phyloP scores from a whole-genome alignment of 164 flowering plant genomes.

The Protea cynaroides region DNA sequence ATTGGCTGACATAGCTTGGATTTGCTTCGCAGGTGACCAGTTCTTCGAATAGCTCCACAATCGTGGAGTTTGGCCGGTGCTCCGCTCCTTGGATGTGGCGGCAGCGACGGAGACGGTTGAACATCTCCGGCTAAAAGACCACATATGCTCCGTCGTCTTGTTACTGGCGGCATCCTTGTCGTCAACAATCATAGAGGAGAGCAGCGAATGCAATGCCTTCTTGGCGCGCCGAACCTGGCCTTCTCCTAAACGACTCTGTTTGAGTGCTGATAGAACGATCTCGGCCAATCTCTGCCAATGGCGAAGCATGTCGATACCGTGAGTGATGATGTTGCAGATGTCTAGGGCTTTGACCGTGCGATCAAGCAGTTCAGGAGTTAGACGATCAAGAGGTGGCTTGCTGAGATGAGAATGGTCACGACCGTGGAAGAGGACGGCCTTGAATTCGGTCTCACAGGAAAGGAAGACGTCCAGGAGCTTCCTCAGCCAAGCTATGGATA shows the following conservation, averaged over 20 bases:
- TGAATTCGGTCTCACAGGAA: conserved; percentile 79
- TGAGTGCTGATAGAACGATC: conserved; percentile 45
- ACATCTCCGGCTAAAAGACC: conserved; percentile 64
- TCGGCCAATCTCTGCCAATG: conserved; percentile 51
- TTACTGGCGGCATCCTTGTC: conserved; percentile 30
- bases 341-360: conserved; percentile 62
- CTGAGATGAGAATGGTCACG: too few relatives aligned
- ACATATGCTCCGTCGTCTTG: conserved; percentile 42
- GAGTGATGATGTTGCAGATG: conserved; percentile 50
- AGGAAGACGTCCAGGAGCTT: conserved; percentile 62
- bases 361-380: too few relatives aligned
- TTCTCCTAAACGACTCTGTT: conserved; percentile 43
- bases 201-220: conserved; percentile 38
- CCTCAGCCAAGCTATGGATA: conserved; percentile 61
- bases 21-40: conserved; percentile 84
- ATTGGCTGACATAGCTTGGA: conserved; percentile 63
- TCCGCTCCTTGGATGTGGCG: conserved; percentile 26
- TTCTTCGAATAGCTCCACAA: conserved; percentile 46
- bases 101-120: conserved; percentile 4
- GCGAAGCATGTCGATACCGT: conserved; percentile 52
- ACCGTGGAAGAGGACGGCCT: conserved; percentile 49
- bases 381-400: too few relatives aligned
- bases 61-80: conserved; percentile 20
- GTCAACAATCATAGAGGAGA: conserved; percentile 34
- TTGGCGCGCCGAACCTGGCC: conserved; percentile 62